Conservation (phyloP, 2,329 filamentous ascomycete species). For the Aspergillus pseudoviridinutans region DNA sequence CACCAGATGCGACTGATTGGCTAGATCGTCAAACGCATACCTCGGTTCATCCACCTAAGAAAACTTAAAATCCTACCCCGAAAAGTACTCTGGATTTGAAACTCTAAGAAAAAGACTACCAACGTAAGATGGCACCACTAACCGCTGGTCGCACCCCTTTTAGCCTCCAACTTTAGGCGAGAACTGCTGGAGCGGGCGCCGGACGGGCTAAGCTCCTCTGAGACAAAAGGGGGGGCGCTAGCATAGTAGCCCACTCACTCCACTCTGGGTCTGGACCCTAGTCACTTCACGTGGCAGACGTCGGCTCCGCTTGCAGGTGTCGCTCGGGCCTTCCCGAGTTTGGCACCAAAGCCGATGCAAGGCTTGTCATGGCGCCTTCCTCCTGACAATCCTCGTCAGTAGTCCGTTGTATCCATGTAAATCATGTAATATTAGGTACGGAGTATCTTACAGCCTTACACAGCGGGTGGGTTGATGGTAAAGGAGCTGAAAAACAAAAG, state of each 20-base stretch:
- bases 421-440: neutral
- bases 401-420: neutral
- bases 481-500: neutral
- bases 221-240: slow-evolving; percentile 10
- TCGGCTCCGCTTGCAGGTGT: slow-evolving; percentile 16
- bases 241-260: neutral
- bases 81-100: neutral
- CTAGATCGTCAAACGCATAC: neutral
- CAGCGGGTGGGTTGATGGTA: neutral
- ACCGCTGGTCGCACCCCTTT: neutral
- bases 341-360: slow-evolving; percentile 28
- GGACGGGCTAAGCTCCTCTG: slow-evolving; percentile 4
- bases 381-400: slow-evolving; percentile 7
- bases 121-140: neutral
- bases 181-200: slow-evolving; percentile 25
- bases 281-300: slow-evolving; percentile 24
- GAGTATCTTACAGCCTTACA: neutral
- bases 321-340: slow-evolving; percentile 26
- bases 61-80: neutral
- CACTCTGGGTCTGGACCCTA: slow-evolving; percentile 18
- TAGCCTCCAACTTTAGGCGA: slow-evolving; percentile 2
- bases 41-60: neutral
- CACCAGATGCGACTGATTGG: neutral
- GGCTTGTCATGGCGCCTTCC: slow-evolving; percentile 6
- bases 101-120: neutral